Evolutionary conservation across 2,329 filamentous ascomycete species (phyloP).

Genomic region (Nemania diffusa): DNA sequence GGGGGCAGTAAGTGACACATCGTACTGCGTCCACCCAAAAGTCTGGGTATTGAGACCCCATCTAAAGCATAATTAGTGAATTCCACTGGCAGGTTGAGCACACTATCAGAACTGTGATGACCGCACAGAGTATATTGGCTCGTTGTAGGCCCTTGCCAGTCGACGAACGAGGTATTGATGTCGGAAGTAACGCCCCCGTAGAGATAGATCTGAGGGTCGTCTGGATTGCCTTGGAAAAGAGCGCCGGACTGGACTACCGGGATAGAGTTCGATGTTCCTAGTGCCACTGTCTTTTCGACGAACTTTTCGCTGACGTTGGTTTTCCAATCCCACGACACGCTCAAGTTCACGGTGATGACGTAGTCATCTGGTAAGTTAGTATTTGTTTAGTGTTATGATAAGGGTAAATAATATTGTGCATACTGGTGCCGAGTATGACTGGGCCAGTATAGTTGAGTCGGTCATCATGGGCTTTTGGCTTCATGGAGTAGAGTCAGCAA

Average conservation of each 20-base stretch:
- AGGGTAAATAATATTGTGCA: background rate
- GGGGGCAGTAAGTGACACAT: background rate
- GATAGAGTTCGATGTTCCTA: background rate
- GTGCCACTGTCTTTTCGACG: background rate
- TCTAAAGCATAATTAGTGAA: background rate
- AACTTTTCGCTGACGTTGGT: background rate
- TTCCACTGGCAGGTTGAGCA: too few species aligned
- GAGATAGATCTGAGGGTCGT: background rate
- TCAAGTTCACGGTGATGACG: background rate
- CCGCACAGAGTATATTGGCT: background rate
- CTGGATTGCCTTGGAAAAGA: background rate
- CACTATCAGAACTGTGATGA: background rate
- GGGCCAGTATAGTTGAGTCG: background rate
- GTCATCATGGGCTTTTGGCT: background rate
- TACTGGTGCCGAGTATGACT: background rate
- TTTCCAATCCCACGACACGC: background rate
- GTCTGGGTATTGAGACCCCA: background rate
- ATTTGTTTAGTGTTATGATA: background rate
- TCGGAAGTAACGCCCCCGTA: background rate
- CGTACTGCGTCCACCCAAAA: background rate
- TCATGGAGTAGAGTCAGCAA: background rate
- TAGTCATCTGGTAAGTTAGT: background rate
- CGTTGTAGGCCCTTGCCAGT: background rate
- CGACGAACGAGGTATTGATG: background rate
- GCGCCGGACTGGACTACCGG: background rate